A percentile compares a stretch with the other conserved stretches of the same genome.
Conservation (phyloP, 164 flowering plant genomes). For the Vitis riparia region DNA sequence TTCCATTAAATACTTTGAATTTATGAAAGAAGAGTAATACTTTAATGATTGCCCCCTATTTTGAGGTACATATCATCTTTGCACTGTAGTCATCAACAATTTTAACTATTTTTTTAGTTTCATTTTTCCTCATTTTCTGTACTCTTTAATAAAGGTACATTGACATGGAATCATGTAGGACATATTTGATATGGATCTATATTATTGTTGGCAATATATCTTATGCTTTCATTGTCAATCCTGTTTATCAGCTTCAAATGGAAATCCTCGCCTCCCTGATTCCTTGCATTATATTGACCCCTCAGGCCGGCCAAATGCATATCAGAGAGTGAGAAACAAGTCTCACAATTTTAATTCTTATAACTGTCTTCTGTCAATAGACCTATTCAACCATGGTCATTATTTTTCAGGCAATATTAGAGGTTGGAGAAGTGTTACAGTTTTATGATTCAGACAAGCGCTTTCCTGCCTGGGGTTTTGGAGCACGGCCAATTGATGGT, state of each 20-base stretch:
- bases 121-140: no score
- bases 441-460: constrained; percentile 67
- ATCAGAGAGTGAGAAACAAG: constrained; percentile 56
- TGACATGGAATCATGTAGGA: no score
- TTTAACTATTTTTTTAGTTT: no score
- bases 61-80: no score
- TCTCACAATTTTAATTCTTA: neutral
- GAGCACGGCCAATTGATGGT: constrained; percentile 82
- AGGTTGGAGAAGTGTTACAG: constrained; percentile 70
- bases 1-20: no score
- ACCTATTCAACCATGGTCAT: neutral
- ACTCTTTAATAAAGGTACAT: no score
- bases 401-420: constrained; percentile 55
- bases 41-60: no score
- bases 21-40: no score
- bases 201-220: constrained; percentile 3
- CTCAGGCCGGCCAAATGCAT: constrained; percentile 72
- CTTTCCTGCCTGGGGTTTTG: constrained; percentile 85
- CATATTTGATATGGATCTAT: neutral
- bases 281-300: constrained; percentile 82
- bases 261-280: constrained; percentile 82
- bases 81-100: no score
- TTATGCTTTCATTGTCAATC: constrained; percentile 4
- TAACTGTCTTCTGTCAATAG: neutral
- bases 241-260: constrained; percentile 69